A percentile compares a stretch with the other conserved stretches of the same genome.
Evolutionary conservation across 495 filamentous ascomycete genomes (phyloP).

Genomic region (Oidiodendron maius): DNA sequence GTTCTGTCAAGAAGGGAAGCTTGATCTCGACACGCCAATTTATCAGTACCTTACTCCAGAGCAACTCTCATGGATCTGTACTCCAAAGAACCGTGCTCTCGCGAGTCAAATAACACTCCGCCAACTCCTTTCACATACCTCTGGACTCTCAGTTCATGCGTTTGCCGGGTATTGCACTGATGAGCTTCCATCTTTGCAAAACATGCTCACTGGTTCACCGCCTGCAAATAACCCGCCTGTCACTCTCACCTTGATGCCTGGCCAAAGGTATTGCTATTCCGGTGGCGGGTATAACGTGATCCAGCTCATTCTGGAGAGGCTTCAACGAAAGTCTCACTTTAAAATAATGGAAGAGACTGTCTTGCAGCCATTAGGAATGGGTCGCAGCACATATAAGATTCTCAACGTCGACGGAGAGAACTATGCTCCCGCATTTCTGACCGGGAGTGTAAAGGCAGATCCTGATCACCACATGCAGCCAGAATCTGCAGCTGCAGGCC

Average conservation of each 20-base stretch:
- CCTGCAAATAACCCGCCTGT: neutral
- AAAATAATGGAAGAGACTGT: neutral
- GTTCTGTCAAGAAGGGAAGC: neutral
- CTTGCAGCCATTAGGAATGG: neutral
- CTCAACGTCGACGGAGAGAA: neutral
- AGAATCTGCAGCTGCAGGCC: neutral
- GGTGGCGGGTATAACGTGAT: neutral
- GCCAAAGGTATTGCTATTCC: neutral
- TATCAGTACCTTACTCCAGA: neutral
- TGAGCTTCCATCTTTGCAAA: neutral
- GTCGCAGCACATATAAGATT: neutral
- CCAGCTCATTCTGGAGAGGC: neutral
- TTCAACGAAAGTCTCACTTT: neutral
- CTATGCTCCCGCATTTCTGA: neutral
- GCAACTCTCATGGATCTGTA: slow-evolving; percentile 5
- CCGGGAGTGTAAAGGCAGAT: neutral
- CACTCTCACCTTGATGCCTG: neutral
- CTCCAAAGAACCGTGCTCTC: neutral
- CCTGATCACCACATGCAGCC: neutral
- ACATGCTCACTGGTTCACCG: neutral
- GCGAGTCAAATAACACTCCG: neutral
- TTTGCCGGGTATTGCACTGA: neutral
- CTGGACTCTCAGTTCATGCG: neutral
- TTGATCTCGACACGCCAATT: slow-evolving; percentile 1
- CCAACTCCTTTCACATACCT: neutral